phyloP scores from a whole-genome alignment of 169 alveolate genomes.

The Plasmodium gaboni region DNA sequence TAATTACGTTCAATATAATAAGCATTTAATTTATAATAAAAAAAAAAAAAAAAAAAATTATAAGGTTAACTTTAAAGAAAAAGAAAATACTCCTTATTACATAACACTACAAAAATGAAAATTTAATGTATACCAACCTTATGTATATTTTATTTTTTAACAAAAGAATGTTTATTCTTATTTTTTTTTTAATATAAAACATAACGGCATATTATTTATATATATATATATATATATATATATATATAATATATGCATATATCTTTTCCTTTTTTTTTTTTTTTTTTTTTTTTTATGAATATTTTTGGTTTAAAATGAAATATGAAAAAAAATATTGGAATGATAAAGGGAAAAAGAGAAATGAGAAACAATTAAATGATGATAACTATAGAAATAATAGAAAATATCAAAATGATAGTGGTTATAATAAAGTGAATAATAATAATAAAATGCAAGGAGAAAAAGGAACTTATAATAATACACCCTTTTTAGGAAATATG shows the following conservation, averaged over 20 bases:
- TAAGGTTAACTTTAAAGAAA: too few species aligned
- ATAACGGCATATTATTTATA: too few species aligned
- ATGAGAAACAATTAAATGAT: conserved; percentile 17
- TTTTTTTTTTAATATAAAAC: too few species aligned
- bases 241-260: too few species aligned
- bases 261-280: conserved; percentile 5
- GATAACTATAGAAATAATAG: conserved; percentile 12
- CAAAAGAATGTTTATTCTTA: too few species aligned
- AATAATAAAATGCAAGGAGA: conserved; percentile 11
- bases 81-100: too few species aligned
- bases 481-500: conserved; percentile 16
- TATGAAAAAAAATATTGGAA: conserved; percentile 62
- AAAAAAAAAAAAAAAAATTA: neutral
- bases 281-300: conserved; percentile 4
- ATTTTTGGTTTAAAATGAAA: conserved; percentile 48
- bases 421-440: neutral
- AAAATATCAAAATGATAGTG: conserved; percentile 9
- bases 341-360: conserved; percentile 46
- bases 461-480: neutral
- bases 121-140: too few species aligned
- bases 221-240: too few species aligned
- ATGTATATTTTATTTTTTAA: too few species aligned
- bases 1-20: neutral
- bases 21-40: neutral
- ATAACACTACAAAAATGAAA: too few species aligned